phyloP scores from a whole-genome alignment of 306 rosid genomes.

The Vicia villosa region DNA sequence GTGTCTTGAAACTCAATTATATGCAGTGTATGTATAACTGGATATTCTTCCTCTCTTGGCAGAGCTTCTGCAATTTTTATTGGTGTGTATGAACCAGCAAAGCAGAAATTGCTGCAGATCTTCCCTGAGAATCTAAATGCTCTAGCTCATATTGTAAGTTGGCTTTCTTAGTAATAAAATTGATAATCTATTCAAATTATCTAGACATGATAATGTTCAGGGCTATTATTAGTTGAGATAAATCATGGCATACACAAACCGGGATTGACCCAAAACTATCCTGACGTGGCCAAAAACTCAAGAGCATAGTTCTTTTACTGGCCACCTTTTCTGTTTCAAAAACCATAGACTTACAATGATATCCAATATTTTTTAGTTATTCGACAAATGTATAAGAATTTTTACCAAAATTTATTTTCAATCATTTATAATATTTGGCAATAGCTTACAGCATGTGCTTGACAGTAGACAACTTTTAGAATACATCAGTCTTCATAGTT shows the following conservation, averaged over 20 bases:
- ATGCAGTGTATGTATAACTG: conserved; percentile 18
- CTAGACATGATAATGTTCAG: conserved; percentile 5
- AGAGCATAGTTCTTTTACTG: conserved; percentile 12
- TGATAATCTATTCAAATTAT: conserved; percentile 1
- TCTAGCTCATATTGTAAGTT: conserved; percentile 74
- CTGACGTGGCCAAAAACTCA: conserved; percentile 1
- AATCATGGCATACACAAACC: conserved; percentile 22
- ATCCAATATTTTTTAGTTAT: too few relatives aligned
- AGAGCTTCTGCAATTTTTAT: conserved; percentile 83
- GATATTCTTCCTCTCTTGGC: conserved; percentile 34
- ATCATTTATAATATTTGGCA: neutral
- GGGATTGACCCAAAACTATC: conserved; percentile 14
- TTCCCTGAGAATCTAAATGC: conserved; percentile 75
- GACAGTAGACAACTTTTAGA: neutral
- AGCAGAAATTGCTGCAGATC: conserved; percentile 58
- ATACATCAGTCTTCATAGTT: conserved; percentile 12
- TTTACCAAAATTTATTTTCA: too few relatives aligned
- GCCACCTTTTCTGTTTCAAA: neutral
- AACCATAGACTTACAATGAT: too few relatives aligned
- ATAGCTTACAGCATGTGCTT: neutral
- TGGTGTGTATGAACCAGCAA: conserved; percentile 82
- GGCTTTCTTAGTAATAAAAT: neutral
- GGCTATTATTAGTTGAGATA: conserved; percentile 18
- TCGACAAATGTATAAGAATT: too few relatives aligned
- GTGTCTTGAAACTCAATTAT: neutral